Base-by-base conservation (phyloP, 495 filamentous ascomycete species). In the Neurospora sp. region DNA sequence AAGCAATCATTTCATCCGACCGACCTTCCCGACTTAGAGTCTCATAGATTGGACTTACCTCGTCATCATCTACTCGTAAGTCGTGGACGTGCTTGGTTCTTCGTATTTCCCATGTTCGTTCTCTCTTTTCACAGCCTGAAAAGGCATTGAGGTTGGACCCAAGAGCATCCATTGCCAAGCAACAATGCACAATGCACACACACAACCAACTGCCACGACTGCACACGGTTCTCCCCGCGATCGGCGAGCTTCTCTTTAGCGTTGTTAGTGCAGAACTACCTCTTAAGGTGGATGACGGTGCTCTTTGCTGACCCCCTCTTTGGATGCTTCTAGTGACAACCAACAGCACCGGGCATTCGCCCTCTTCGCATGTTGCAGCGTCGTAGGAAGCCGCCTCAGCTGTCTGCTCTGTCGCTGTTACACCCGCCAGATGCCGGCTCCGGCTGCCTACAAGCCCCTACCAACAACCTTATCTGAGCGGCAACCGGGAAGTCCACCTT, bases 241-340 rank as follows among this genome's bases (percentile, higher is more conserved):
- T 62, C 54, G 54, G 54, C 23, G 54, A 9, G 54, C 54, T 31
- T 35, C 54, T 31, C 23, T 18, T 62, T 62, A 35, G 54, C 18
- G 54, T 62, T 35, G 27, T 62, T 35, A 62, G 23, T 62, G 54
- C 27, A 62, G 12, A 16, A 18, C 54, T 4, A 38, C 37, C 8
- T 38, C 7, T 38, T 2, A 66, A 66, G 54, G 54, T 66, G 54
- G 54, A 66, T 66, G 54, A 66, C 54, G 54, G 54, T 66, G 54
- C 54, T 66, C 54, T 66, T 66, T 66, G 54, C 54, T 66, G 54
- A 62, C 48, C 54, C 54, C 54, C 54, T 66, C 54, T 66, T 66
- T 35, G 54, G 54, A 66, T 66, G 54, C 54, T 66, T 66, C 27
- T 37, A 66, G 27, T 31, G 46, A 54, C 44, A 7, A 48, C 44